A percentile compares a stretch with the other conserved stretches of the same genome.
These are phyloP conservation scores for Cenchrus fungigraminus DNA, from an alignment of 176 grass and related monocot species.

Conservation along the genomic window DNA sequence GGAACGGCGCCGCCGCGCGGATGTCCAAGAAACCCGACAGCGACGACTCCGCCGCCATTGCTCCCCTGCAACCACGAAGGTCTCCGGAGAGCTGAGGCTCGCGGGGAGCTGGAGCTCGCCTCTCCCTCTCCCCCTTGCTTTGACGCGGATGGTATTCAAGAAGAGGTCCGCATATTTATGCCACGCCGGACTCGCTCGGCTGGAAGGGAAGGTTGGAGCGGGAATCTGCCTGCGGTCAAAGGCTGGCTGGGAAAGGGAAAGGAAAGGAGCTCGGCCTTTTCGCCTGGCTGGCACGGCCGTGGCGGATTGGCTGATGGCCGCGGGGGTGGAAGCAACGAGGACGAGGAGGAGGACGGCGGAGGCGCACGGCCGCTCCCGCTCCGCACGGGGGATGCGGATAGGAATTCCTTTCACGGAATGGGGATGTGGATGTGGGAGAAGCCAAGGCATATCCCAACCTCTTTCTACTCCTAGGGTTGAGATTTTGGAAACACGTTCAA, in stretches of 20 bases:
- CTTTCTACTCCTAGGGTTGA: neutral
- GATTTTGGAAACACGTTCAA: neutral
- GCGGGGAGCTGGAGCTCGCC: constrained; percentile 16
- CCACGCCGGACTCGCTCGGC: neutral
- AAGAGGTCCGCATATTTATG: constrained; percentile 43
- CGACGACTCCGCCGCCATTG: constrained; percentile 22
- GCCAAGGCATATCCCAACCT: neutral
- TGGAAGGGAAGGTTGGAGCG: constrained; percentile 13
- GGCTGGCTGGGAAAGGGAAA: constrained; percentile 21
- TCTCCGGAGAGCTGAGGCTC: neutral
- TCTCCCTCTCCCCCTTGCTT: neutral
- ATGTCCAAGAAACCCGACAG: constrained; percentile 9
- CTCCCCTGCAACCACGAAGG: neutral
- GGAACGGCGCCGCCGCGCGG: constrained; percentile 48
- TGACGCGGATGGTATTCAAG: neutral
- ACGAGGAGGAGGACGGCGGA: neutral
- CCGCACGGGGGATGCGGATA: neutral
- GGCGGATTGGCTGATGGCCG: constrained; percentile 38
- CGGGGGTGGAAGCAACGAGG: constrained; percentile 41
- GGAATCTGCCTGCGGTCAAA: constrained; percentile 45
- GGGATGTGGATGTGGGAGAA: neutral
- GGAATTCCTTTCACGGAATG: constrained; percentile 24
- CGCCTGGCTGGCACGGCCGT: constrained; percentile 25
- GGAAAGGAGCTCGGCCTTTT: constrained; percentile 12
- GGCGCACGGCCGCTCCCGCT: neutral